A percentile compares a stretch with the other conserved stretches of the same genome.
These are phyloP conservation scores for Oxytropis ochrocephala DNA, from an alignment of 306 rosid genomes.

Conservation along the genomic window DNA sequence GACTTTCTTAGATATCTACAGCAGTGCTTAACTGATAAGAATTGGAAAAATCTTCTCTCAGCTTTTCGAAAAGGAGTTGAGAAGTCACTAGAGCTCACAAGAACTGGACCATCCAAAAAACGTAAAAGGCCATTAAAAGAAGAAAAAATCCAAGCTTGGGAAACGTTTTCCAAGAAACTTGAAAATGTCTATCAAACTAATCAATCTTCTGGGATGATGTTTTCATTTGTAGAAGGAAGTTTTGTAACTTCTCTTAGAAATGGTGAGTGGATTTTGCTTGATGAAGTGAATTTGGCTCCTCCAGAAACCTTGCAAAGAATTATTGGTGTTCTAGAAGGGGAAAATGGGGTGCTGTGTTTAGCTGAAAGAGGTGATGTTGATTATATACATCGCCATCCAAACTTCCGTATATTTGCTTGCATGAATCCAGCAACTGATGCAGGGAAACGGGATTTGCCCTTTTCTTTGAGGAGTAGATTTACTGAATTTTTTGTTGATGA, in stretches of 20 bases:
- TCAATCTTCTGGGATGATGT: conserved; percentile 65
- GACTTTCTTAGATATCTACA: conserved; percentile 26
- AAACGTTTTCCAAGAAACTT: conserved; percentile 48
- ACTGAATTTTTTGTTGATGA: conserved; percentile 91
- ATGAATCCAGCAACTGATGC: conserved; percentile 99
- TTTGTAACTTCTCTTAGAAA: conserved; percentile 79
- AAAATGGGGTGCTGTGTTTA: conserved; percentile 69
- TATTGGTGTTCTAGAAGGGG: conserved; percentile 89
- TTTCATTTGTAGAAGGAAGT: conserved; percentile 94
- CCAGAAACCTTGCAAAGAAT: conserved; percentile 92
- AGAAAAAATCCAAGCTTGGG: conserved; percentile 58
- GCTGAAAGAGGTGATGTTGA: conserved; percentile 89
- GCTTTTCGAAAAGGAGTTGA: conserved; percentile 41
- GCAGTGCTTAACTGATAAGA: conserved; percentile 31
- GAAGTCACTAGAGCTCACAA: conserved; percentile 29
- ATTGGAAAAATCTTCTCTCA: conserved; percentile 48
- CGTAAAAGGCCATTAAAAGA: conserved; percentile 61
- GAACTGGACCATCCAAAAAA: conserved; percentile 37
- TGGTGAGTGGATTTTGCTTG: conserved; percentile 96
- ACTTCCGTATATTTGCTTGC: conserved; percentile 90
- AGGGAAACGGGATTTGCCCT: conserved; percentile 88
- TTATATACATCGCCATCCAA: conserved; percentile 70
- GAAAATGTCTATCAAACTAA: conserved; percentile 40
- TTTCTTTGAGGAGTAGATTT: conserved; percentile 82
- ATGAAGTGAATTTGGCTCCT: conserved; percentile 97